Evolutionary conservation across 768 basidiomycete species (phyloP).

Genomic region (Phylloporus sp.): DNA sequence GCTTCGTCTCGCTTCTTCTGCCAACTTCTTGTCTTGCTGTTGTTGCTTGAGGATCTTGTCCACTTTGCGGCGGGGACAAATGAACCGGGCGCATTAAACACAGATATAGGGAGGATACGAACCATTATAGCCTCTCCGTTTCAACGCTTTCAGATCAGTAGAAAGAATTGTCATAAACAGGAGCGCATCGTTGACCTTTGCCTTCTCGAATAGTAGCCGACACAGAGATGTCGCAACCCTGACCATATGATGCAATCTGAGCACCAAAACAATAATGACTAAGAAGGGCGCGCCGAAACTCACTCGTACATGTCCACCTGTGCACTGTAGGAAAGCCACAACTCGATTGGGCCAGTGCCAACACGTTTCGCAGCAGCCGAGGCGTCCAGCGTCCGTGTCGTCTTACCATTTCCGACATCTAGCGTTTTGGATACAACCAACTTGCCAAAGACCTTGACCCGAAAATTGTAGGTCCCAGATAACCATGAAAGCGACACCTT

Average conservation of each 20-base stretch:
- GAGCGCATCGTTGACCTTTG: slow-evolving; percentile 82
- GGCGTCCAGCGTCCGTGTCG: slow-evolving; percentile 58
- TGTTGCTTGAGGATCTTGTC: slow-evolving; percentile 89
- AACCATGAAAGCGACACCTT: slow-evolving; percentile 66
- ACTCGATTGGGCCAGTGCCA: slow-evolving; percentile 57
- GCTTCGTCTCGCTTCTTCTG: slow-evolving; percentile 40
- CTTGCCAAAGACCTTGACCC: slow-evolving; percentile 66
- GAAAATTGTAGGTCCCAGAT: slow-evolving; percentile 57
- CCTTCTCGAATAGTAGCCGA: slow-evolving; percentile 69
- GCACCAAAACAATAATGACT: background rate
- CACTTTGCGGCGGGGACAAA: slow-evolving; percentile 42
- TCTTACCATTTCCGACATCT: slow-evolving; percentile 44
- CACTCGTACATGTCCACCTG: slow-evolving; percentile 91
- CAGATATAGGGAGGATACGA: slow-evolving; percentile 9
- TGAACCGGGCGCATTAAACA: slow-evolving; percentile 6
- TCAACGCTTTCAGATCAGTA: slow-evolving; percentile 79
- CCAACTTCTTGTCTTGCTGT: slow-evolving; percentile 57
- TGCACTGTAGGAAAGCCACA: slow-evolving; percentile 74
- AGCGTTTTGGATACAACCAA: slow-evolving; percentile 61
- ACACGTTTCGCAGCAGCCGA: slow-evolving; percentile 65
- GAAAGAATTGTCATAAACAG: slow-evolving; percentile 92
- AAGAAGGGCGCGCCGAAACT: slow-evolving; percentile 31
- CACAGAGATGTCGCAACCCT: slow-evolving; percentile 87
- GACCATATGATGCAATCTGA: background rate
- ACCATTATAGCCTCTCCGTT: slow-evolving; percentile 86